Conservation (phyloP, 1,284 basidiomycete species). For the Ceratobasidium sp. region DNA sequence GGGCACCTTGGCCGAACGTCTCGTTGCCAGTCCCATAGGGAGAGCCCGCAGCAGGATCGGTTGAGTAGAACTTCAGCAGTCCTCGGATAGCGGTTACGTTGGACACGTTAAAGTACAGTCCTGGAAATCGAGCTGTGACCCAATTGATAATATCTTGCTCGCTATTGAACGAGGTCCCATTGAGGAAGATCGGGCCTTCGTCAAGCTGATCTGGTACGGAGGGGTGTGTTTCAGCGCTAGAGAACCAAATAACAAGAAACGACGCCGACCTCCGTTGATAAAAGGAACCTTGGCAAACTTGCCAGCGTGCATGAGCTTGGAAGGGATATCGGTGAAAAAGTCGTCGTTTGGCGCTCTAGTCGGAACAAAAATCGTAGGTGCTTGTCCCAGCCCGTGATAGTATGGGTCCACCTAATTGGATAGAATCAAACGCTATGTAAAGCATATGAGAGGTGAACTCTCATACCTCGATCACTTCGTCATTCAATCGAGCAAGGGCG, state of each 20-base stretch:
- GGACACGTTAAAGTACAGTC: background rate
- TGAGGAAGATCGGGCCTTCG: conserved; percentile 40
- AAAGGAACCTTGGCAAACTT: conserved; percentile 56
- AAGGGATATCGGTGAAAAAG: conserved; percentile 55
- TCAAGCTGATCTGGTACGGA: conserved; percentile 34
- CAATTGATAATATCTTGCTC: conserved; percentile 31
- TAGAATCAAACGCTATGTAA: too few relatives aligned
- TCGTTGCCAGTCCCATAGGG: conserved; percentile 38
- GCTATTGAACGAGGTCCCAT: background rate
- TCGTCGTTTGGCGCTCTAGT: conserved; percentile 54
- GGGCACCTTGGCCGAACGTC: conserved; percentile 21
- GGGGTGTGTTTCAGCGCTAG: background rate
- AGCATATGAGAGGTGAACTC: too few relatives aligned
- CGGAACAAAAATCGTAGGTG: conserved; percentile 18
- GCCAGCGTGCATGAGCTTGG: conserved; percentile 53
- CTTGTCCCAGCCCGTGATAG: conserved; percentile 10
- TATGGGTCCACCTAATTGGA: conserved; percentile 19
- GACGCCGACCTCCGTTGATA: conserved; percentile 54
- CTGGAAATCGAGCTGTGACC: conserved; percentile 8
- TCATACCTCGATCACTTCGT: conserved; percentile 23
- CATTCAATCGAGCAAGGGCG: conserved; percentile 14
- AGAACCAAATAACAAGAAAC: background rate
- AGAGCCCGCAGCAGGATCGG: conserved; percentile 22
- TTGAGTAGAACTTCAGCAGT: conserved; percentile 37
- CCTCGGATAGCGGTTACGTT: background rate